These are phyloP conservation scores for Neurospora hispaniola DNA, from an alignment of 495 filamentous ascomycete genomes.

Conservation along the genomic window DNA sequence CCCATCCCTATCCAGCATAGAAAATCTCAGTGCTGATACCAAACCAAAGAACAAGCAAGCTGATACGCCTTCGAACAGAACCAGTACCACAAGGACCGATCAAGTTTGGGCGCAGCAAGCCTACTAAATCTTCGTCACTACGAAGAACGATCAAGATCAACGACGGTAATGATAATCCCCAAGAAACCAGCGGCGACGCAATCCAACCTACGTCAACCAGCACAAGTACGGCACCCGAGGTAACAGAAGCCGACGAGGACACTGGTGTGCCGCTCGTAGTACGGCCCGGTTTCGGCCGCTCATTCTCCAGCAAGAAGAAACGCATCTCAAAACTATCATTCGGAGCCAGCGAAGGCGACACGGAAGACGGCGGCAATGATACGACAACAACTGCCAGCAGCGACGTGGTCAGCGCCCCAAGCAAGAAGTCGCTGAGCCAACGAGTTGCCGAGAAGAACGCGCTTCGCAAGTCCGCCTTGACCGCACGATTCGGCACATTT, in stretches of 20 bases:
- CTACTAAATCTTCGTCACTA: constrained; percentile 39
- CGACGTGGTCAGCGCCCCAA: constrained; percentile 48
- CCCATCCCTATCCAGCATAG: background rate
- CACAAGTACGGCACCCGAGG: constrained; percentile 14
- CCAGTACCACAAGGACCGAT: constrained; percentile 24
- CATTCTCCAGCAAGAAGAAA: constrained; percentile 42
- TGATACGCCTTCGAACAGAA: constrained; percentile 25
- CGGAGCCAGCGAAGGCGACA: constrained; percentile 47
- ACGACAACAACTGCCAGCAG: constrained; percentile 19
- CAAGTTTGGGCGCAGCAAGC: constrained; percentile 34
- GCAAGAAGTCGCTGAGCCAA: constrained; percentile 60
- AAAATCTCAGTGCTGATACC: constrained; percentile 20
- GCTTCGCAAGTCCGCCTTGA: constrained; percentile 39
- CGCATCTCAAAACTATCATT: constrained; percentile 68
- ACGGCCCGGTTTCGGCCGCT: constrained; percentile 26
- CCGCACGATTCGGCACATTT: constrained; percentile 38
- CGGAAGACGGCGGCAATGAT: constrained; percentile 36
- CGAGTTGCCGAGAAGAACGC: constrained; percentile 64
- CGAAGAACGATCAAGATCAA: constrained; percentile 40
- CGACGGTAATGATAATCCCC: constrained; percentile 13
- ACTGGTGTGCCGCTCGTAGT: constrained; percentile 25
- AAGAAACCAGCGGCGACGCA: background rate
- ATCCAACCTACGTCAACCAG: background rate
- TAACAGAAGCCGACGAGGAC: constrained; percentile 30
- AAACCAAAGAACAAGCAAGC: constrained; percentile 22